Conservation (phyloP, 2,329 filamentous ascomycete genomes). For the Fusarium humuli region DNA sequence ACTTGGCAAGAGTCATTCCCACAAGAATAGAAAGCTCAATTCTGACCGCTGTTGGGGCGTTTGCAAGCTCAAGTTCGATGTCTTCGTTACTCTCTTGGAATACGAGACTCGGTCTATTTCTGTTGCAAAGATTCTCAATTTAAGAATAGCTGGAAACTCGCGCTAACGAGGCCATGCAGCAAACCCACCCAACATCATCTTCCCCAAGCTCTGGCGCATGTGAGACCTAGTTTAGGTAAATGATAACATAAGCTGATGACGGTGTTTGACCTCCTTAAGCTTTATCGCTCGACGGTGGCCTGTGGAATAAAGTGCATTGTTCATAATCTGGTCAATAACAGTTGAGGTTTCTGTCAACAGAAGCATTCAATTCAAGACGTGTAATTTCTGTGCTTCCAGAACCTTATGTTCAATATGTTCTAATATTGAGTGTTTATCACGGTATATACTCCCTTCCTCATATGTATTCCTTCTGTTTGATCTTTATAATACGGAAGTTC, state of each 20-base stretch:
- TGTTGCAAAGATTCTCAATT: neutral
- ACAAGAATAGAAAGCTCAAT: neutral
- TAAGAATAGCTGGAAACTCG: neutral
- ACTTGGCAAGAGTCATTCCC: neutral
- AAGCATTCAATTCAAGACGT: too few species aligned
- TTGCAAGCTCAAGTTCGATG: neutral
- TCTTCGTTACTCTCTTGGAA: neutral
- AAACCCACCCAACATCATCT: neutral
- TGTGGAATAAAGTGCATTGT: too few species aligned
- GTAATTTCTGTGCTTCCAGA: too few species aligned
- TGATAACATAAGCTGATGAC: neutral
- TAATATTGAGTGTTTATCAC: too few species aligned
- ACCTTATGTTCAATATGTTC: too few species aligned
- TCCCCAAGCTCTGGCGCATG: accelerated
- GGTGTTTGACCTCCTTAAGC: too few species aligned
- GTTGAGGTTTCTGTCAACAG: too few species aligned
- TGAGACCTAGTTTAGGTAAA: neutral
- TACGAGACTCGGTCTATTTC: neutral
- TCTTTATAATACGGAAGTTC: too few species aligned
- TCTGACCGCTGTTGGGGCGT: neutral
- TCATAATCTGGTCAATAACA: too few species aligned
- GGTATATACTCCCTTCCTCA: too few species aligned
- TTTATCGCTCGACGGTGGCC: too few species aligned
- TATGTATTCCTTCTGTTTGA: too few species aligned
- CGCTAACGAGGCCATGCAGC: neutral